Evolutionary conservation across 768 basidiomycete genomes (phyloP).

Genomic region (Leccinum rimulosum): DNA sequence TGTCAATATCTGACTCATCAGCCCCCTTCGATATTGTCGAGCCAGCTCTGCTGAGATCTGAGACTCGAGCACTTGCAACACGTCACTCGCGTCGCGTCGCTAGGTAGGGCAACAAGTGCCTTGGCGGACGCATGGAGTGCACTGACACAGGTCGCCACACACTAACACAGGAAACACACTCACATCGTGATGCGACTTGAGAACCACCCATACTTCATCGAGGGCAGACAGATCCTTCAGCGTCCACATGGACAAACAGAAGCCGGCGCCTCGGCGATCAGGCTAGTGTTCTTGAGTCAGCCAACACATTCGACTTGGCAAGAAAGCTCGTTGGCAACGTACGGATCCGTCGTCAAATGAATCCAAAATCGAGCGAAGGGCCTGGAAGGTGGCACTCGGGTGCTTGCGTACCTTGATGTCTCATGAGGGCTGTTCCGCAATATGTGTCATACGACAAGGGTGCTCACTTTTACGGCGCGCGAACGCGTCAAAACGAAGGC

Average conservation of each 20-base stretch:
- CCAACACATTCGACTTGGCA: not conserved
- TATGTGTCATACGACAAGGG: not conserved
- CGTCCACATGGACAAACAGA: constrained; percentile 50
- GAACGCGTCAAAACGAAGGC: constrained; percentile 51
- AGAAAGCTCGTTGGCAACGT: constrained; percentile 2
- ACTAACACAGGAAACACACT: constrained; percentile 19
- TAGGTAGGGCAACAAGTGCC: not conserved
- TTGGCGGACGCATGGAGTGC: constrained; percentile 4
- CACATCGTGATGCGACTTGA: constrained; percentile 61
- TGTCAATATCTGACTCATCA: constrained; percentile 19
- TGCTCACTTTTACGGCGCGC: constrained; percentile 52
- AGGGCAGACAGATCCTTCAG: constrained; percentile 34
- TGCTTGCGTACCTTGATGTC: constrained; percentile 26
- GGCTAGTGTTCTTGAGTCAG: constrained; percentile 17
- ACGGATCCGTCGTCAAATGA: constrained; percentile 22
- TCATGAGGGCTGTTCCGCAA: not conserved
- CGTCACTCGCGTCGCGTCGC: not conserved
- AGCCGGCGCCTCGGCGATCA: constrained; percentile 2
- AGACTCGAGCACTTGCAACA: not conserved
- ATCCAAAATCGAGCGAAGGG: constrained; percentile 27
- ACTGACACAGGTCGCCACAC: not conserved
- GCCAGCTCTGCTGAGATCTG: constrained; percentile 2
- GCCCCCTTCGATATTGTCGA: not conserved
- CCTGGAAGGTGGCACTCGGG: constrained; percentile 18
- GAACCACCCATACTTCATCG: constrained; percentile 54